phyloP scores from a whole-genome alignment of 1,284 basidiomycete genomes.

The Microbotryum scabiosae region DNA sequence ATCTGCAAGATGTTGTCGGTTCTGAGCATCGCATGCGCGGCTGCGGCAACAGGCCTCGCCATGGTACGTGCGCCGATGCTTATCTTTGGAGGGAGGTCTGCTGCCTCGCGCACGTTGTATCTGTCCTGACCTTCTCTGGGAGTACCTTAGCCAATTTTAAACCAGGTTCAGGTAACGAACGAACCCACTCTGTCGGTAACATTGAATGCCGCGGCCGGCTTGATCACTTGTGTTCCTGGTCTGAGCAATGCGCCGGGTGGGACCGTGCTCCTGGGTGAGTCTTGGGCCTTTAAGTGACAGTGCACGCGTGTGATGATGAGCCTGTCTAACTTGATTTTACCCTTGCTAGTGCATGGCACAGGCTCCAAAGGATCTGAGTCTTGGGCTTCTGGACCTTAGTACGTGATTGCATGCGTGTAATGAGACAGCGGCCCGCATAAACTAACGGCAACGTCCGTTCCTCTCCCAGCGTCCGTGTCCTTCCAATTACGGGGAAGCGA shows the following conservation, averaged over 20 bases:
- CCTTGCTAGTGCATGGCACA: conserved; percentile 1
- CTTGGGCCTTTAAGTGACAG: neutral
- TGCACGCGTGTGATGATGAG: neutral
- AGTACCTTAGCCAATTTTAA: too few relatives aligned
- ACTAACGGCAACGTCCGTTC: neutral
- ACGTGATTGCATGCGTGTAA: neutral
- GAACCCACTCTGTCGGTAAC: neutral
- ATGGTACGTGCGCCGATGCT: too few relatives aligned
- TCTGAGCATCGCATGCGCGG: too few relatives aligned
- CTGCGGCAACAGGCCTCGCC: too few relatives aligned
- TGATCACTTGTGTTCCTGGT: neutral
- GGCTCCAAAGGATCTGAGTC: neutral
- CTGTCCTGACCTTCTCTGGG: too few relatives aligned
- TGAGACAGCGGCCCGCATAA: neutral
- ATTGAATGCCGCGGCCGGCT: neutral
- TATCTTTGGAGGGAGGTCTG: too few relatives aligned
- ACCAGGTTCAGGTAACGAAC: too few relatives aligned
- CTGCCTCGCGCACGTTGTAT: too few relatives aligned
- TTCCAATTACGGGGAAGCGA: neutral
- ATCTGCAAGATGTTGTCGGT: too few relatives aligned
- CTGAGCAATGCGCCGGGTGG: neutral
- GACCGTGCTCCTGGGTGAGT: neutral
- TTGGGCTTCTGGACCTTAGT: neutral
- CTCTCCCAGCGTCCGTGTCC: neutral
- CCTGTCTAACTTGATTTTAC: neutral